Base-by-base conservation (phyloP, 1,284 basidiomycete species). In the Cystobasidium pallidum region DNA sequence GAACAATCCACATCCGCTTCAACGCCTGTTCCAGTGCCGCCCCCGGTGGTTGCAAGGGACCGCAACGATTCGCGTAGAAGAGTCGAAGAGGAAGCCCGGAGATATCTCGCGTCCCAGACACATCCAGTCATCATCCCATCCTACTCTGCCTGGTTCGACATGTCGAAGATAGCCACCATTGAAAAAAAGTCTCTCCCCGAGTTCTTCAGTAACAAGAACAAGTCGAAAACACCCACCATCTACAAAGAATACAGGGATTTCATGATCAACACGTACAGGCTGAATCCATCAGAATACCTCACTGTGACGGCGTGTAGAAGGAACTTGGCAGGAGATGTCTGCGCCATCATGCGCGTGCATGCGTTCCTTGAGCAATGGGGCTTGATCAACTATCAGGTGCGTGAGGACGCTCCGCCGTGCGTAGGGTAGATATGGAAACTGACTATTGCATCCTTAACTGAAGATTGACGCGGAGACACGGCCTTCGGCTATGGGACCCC, bases 241-340 rank as follows among this genome's bases (percentile, higher is more conserved):
- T 99, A 99, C 86, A 99, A 98, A 82, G 95, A 98, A 81, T 99
- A 99, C 81, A 88, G 95, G 75, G 95, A 99, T 85, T 99, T 99
- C 79, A 99, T 99, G 93, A 88, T 99, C 82, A 97, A 99, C 84
- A 95, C 95, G 2, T 99, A 98, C 83, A 86, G 95, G 52, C 85
- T 99, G 61, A 88, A 96, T 75, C 96, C 95, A 0, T 87, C 87
- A 51, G 95, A 99, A 81, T 99, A 99, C 80, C 86, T 99, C 71
- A 99, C 96, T 8, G 92, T 99, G 74, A 99, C 95, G 1, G 95
- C 95, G 0, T 99, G 95, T 80, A 83, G 95, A 78, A 84, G 96
- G 75, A 99, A 99, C 82, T 82, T 99, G 74, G 95, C 95, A 2
- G 96, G 96, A 70, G 95, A 99, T 81, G 95, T 99, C 10, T 97